Evolutionary conservation across 164 flowering plant genomes (phyloP).

Genomic region (Liquidambar formosana): DNA sequence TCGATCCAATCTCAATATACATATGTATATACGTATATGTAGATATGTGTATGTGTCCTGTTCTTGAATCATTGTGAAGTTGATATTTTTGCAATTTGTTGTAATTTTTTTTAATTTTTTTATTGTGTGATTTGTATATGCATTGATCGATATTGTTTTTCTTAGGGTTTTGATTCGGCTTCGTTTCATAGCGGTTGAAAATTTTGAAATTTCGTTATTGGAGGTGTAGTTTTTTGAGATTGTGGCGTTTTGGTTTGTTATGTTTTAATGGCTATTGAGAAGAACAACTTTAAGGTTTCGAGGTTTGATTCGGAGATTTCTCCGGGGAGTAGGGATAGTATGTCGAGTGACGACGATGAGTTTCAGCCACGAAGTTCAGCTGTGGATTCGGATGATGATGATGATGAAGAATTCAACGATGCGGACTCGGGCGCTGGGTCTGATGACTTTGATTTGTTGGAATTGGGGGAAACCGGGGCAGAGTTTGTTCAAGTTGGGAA

Average conservation of each 20-base stretch:
- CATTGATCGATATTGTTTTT: too few species aligned
- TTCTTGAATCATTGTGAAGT: background rate
- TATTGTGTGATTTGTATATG: too few species aligned
- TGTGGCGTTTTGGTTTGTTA: conserved; percentile 8
- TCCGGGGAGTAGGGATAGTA: conserved; percentile 50
- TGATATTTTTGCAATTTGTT: too few species aligned
- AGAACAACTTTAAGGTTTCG: conserved; percentile 58
- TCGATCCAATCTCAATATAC: background rate
- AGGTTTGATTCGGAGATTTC: conserved; percentile 60
- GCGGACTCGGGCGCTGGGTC: conserved; percentile 15
- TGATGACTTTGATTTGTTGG: conserved; percentile 31
- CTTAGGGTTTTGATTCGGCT: background rate
- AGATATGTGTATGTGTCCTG: background rate
- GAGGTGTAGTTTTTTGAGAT: conserved; percentile 2
- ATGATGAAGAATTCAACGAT: conserved; percentile 32
- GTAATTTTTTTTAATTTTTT: background rate
- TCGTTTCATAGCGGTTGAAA: background rate
- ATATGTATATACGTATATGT: too few species aligned
- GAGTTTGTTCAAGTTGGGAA: conserved; percentile 80
- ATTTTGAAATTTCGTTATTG: conserved; percentile 2
- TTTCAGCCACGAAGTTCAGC: conserved; percentile 37
- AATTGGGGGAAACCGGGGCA: conserved; percentile 75
- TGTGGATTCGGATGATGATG: conserved; percentile 61
- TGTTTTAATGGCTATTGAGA: conserved; percentile 77
- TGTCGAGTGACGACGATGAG: conserved; percentile 78